Evolutionary conservation across 495 filamentous ascomycete species (phyloP).

Genomic region (Penicillium verhagenii): DNA sequence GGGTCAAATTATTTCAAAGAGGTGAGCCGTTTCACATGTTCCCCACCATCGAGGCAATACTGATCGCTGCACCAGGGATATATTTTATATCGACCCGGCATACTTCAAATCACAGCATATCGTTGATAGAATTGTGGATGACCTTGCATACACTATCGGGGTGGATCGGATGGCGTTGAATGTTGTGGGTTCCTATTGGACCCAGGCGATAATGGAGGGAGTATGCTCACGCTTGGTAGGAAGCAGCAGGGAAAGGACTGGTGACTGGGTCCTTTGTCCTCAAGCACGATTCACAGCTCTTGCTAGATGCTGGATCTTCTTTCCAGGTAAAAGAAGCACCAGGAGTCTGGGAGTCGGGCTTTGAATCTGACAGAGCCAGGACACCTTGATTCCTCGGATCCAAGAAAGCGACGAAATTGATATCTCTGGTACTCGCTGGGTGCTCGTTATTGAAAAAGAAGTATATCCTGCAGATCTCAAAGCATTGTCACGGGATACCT

Average conservation of each 20-base stretch:
- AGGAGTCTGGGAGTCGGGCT: not conserved
- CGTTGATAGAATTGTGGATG: conserved; percentile 79
- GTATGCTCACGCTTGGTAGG: conserved; percentile 19
- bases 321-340: not conserved
- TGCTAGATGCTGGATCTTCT: conserved; percentile 23
- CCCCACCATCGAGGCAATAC: too few relatives aligned
- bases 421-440: conserved; percentile 59
- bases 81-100: conserved; percentile 83
- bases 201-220: not conserved
- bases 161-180: conserved; percentile 38
- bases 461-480: conserved; percentile 39
- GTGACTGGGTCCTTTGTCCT: conserved; percentile 54
- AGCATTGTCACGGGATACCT: too few relatives aligned
- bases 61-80: conserved; percentile 65
- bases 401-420: conserved; percentile 53
- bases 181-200: conserved; percentile 48
- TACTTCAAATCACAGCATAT: conserved; percentile 74
- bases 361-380: conserved; percentile 40
- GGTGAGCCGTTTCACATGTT: conserved; percentile 53
- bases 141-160: conserved; percentile 70
- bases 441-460: conserved; percentile 92
- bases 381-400: conserved; percentile 63
- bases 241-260: conserved; percentile 70
- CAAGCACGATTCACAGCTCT: conserved; percentile 18
- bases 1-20: conserved; percentile 69